A percentile compares a stretch with the other conserved stretches of the same genome.
phyloP scores from a whole-genome alignment of 192 early-diverging fungal genomes.

The Podila verticillata region DNA sequence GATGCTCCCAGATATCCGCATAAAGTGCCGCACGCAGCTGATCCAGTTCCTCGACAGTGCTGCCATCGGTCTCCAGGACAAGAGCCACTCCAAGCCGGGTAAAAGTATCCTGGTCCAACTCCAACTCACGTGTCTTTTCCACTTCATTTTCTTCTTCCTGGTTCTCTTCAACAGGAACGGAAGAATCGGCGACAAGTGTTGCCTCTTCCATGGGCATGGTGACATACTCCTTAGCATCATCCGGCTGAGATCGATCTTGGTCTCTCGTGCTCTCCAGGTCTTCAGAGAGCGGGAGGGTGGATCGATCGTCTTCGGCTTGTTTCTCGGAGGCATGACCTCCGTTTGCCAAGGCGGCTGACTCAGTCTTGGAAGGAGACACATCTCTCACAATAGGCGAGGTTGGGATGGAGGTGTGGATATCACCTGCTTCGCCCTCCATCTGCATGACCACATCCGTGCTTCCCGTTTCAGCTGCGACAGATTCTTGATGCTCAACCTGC shows the following conservation, averaged over 20 bases:
- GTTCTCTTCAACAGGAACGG: too few species aligned
- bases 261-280: too few species aligned
- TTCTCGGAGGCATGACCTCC: too few species aligned
- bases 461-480: too few species aligned
- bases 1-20: constrained; percentile 39
- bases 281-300: too few species aligned
- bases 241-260: too few species aligned
- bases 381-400: not conserved
- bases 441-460: not conserved
- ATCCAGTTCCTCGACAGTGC: constrained; percentile 40
- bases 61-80: constrained; percentile 22
- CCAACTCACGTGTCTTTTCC: constrained; percentile 12
- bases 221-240: too few species aligned
- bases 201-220: too few species aligned
- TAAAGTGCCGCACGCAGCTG: constrained; percentile 38
- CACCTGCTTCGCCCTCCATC: not conserved
- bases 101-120: constrained; percentile 8
- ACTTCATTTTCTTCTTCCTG: not conserved
- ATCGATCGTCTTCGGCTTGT: too few species aligned
- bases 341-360: too few species aligned
- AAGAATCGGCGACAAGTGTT: not conserved
- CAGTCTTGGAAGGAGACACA: not conserved
- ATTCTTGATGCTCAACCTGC: too few species aligned
- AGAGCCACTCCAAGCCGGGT: not conserved
- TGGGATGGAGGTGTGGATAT: not conserved